Evolutionary conservation across 2,329 filamentous ascomycete species (phyloP), one percentile per base, ranked within the genome.

Genomic region (Nigrograna mackinnonii): DNA sequence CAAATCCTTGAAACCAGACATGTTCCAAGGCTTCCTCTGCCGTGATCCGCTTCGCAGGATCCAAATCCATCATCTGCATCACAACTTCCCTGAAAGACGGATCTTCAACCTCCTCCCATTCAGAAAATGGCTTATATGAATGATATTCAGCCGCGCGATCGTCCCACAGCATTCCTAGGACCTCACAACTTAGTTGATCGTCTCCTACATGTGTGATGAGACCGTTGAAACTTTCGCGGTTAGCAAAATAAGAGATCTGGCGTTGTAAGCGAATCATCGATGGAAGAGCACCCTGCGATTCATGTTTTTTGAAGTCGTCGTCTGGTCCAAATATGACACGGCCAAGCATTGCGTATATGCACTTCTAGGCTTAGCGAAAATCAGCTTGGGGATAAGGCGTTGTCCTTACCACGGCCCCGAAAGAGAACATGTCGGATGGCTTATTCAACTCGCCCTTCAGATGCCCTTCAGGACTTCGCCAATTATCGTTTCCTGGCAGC

Each of bases 1-100:
- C n/a, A n/a, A n/a, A n/a, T n/a, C n/a, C n/a, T n/a, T n/a, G n/a
- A 36, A 36, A 36, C 34, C 34, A 36, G 1, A 85, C 87, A 66
- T 96, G 91, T 52, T 85, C 79, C 31, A 96, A 75, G 7, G 91
- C 91, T 53, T 95, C 89, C 44, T 85, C 79, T 4, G 91, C 91
- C 58, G 86, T 90, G 62, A 95, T 87, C 43, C 91, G 83, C 67
- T 92, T 82, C 70, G 96, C 91, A 0, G 91, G 91, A 32, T 90
- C 81, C 43, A 96, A 74, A 67, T 96, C 90, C 31, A 96, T 80
- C 87, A 96, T 92, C 43, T 87, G 79, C 57, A 86, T 83, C 50
- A 96, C 19, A 18, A 36, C 2, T 3, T 36, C 34, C 22, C 4
- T 19, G 75, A 39, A 96, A 74, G 62, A 28, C 13, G 18, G n/a